Evolutionary conservation across 805 yeast species (phyloP).

Genomic region (Pichia phayaonensis): DNA sequence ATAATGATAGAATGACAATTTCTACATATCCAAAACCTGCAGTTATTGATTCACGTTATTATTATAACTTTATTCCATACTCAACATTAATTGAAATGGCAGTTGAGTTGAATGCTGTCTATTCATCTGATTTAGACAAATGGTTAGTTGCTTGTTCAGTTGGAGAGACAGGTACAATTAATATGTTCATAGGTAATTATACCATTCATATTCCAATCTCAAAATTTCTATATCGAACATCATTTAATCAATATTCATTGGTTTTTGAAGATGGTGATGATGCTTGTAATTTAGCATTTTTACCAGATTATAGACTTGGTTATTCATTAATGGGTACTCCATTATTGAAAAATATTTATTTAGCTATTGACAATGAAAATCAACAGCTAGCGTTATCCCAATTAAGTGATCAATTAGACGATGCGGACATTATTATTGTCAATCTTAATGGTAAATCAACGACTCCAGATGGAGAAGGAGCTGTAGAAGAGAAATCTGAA

Average conservation of each 20-base stretch:
- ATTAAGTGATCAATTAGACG: constrained; percentile 34
- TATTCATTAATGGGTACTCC: constrained; percentile 52
- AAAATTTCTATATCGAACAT: constrained; percentile 37
- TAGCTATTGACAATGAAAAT: constrained; percentile 60
- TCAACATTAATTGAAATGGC: constrained; percentile 54
- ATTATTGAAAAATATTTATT: constrained; percentile 42
- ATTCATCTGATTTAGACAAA: constrained; percentile 34
- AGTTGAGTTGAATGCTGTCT: constrained; percentile 62
- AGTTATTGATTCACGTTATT: constrained; percentile 48
- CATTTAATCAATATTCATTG: constrained; percentile 29
- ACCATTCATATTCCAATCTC: constrained; percentile 42
- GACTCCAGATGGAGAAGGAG: no score
- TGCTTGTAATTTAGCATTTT: constrained; percentile 51
- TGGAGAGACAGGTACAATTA: constrained; percentile 41
- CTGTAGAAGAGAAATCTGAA: no score
- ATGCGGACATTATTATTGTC: background rate
- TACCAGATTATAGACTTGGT: constrained; percentile 42
- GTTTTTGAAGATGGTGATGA: constrained; percentile 43
- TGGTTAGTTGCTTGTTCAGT: constrained; percentile 64
- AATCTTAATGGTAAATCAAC: background rate
- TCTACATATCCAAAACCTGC: constrained; percentile 41
- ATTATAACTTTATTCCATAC: constrained; percentile 45
- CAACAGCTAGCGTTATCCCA: constrained; percentile 40
- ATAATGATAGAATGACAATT: constrained; percentile 33
- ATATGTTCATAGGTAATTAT: constrained; percentile 46